Percentiles rank a stretch among this genome's conserved stretches.
These are phyloP conservation scores for Tuber aestivum DNA, from an alignment of 495 filamentous ascomycete species.

Conservation along the genomic window DNA sequence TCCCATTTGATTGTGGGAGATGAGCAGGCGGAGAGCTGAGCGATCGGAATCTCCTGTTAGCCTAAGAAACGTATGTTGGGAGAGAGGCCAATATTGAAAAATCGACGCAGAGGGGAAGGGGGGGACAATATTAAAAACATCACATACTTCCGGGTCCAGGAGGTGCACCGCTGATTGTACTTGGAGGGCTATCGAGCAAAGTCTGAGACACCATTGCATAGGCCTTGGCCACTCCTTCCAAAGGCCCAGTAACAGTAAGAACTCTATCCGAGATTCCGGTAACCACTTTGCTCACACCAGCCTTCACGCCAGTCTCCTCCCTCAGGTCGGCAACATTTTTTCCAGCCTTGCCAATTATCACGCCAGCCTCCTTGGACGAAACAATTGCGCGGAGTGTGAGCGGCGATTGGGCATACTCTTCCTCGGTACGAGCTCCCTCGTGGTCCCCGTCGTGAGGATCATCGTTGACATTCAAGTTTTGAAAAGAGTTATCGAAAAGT, in stretches of 20 bases:
- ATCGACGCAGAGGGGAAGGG: conserved; percentile 5
- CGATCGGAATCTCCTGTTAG: conserved; percentile 4
- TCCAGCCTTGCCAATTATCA: conserved; percentile 96
- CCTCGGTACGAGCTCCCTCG: conserved; percentile 58
- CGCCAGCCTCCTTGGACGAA: conserved; percentile 94
- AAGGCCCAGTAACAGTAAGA: conserved; percentile 81
- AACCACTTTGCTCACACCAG: conserved; percentile 97
- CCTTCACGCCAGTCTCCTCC: conserved; percentile 94
- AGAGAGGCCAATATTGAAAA: conserved; percentile 9
- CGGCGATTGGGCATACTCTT: conserved; percentile 86
- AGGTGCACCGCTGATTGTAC: conserved; percentile 18
- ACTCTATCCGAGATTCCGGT: conserved; percentile 95
- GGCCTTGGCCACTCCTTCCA: conserved; percentile 79
- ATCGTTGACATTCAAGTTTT: conserved; percentile 41
- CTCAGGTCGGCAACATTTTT: conserved; percentile 97
- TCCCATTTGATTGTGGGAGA: conserved; percentile 99
- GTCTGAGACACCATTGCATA: conserved; percentile 90
- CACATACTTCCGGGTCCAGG: conserved; percentile 81
- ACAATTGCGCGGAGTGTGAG: conserved; percentile 95
- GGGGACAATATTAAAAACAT: conserved; percentile 29
- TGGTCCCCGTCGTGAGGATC: conserved; percentile 39
- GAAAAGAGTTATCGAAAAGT: conserved; percentile 41
- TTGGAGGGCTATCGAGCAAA: conserved; percentile 81
- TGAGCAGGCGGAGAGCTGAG: conserved; percentile 87
- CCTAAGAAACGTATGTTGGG: not conserved